Percentiles rank a stretch among this genome's conserved stretches.
phyloP scores from a whole-genome alignment of 352 stramenopile genomes.

The Globisporangium splendens region DNA sequence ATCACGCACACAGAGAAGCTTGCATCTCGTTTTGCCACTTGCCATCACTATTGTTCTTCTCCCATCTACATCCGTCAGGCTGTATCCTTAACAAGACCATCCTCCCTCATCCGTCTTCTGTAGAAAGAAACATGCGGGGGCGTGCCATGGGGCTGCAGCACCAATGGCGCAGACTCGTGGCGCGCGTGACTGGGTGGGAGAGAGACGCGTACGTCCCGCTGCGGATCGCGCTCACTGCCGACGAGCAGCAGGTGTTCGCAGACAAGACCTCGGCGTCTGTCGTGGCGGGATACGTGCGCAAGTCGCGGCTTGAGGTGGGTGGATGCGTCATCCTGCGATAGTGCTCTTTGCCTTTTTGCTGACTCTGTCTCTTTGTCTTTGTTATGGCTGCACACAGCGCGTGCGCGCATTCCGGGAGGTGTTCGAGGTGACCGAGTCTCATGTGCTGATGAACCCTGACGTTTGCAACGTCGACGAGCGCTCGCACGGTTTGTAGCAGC shows the following conservation, averaged over 20 bases:
- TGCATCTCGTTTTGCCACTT: too few species aligned
- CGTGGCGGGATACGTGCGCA: constrained; percentile 34
- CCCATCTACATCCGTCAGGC: too few species aligned
- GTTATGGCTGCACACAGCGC: constrained; percentile 15
- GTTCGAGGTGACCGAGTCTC: constrained; percentile 27
- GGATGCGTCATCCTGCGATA: not conserved
- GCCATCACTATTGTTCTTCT: too few species aligned
- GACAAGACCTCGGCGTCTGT: constrained; percentile 12
- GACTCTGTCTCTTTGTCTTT: too few species aligned
- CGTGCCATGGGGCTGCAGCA: constrained; percentile 11
- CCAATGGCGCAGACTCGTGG: constrained; percentile 22
- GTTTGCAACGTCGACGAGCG: constrained; percentile 29
- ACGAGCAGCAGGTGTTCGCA: constrained; percentile 17
- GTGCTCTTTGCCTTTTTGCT: too few species aligned
- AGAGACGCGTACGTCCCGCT: constrained; percentile 44
- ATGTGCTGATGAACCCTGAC: constrained; percentile 25
- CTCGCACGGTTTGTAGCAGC: constrained; percentile 9
- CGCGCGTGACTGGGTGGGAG: constrained; percentile 40
- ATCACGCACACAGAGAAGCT: too few species aligned
- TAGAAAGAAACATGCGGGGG: not conserved
- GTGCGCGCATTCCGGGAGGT: constrained; percentile 28
- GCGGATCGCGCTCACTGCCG: constrained; percentile 36
- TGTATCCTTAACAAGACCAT: too few species aligned
- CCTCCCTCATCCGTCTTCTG: not conserved
- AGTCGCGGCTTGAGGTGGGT: constrained; percentile 27